A percentile compares a stretch with the other conserved stretches of the same genome.
phyloP scores from a whole-genome alignment of 2,329 filamentous ascomycete genomes.

The Epichloe hybrida region DNA sequence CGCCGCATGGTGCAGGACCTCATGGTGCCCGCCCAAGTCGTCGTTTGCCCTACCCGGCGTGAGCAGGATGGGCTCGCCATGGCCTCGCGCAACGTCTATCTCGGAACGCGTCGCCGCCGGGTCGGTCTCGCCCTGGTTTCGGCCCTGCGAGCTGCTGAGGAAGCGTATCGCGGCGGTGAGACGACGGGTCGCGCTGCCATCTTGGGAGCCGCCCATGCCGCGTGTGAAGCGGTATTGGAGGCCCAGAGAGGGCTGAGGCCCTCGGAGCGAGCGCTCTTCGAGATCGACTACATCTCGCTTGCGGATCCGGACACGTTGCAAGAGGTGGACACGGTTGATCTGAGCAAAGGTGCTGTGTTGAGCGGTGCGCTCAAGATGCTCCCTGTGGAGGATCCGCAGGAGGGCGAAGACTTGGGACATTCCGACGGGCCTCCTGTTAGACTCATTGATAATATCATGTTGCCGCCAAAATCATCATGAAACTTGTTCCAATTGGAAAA shows the following conservation, averaged over 20 bases:
- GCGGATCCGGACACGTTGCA: conserved; percentile 74
- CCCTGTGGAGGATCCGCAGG: conserved; percentile 55
- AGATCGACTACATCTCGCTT: conserved; percentile 86
- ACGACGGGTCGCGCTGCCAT: conserved; percentile 49
- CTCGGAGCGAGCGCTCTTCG: conserved; percentile 53
- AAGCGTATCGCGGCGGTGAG: conserved; percentile 41
- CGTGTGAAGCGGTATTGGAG: conserved; percentile 39
- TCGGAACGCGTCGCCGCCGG: conserved; percentile 59
- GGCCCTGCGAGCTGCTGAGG: conserved; percentile 58
- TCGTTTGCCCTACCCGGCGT: conserved; percentile 60
- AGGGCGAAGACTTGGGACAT: conserved; percentile 63
- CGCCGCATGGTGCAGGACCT: conserved; percentile 80
- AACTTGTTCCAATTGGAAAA: neutral
- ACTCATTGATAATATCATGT: conserved; percentile 85
- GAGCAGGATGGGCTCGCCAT: conserved; percentile 75
- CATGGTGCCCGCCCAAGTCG: conserved; percentile 60
- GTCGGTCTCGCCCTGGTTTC: conserved; percentile 60
- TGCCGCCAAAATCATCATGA: conserved; percentile 29
- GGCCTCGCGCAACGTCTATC: conserved; percentile 87
- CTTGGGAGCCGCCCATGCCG: conserved; percentile 53
- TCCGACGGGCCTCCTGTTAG: conserved; percentile 63
- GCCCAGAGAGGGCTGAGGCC: conserved; percentile 50
- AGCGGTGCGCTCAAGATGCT: conserved; percentile 88
- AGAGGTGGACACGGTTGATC: conserved; percentile 61
- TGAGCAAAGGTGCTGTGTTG: conserved; percentile 60